Evolutionary conservation across 208 protist genomes (phyloP), one percentile per base, ranked within the genome.

Genomic region (Trypanosomatidae sp.): DNA sequence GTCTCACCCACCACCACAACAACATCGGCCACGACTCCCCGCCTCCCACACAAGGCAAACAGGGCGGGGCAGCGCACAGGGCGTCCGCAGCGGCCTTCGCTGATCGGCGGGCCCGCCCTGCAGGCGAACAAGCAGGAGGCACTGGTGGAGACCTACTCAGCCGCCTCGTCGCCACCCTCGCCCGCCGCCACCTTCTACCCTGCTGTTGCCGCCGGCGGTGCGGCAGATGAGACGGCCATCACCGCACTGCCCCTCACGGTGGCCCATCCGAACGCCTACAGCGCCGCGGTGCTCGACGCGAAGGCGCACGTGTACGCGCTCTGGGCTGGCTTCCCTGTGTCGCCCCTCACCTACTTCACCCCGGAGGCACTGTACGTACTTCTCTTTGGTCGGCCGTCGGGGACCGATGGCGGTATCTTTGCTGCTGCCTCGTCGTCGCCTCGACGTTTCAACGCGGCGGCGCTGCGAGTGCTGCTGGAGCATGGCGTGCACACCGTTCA

Each of bases 321-420:
- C 41, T 88, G 91, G 76, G 56, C 73, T 43, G 62, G 85, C 28
- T 83, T 95, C 8, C 68, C 76, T 3, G 86, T 92, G 62, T 47
- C 65, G 17, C 78, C 83, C 13, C 58, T 78, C 17, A 91, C 83
- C 3, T 91, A 90, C 82, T 56, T 85, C 25, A 92, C 80, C 4
- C 71, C 88, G 0, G 84, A 91, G 65, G 89, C 87, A 22, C 83
- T 95, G 15, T 69, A 83, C 71, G 30, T 67, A 1, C 59, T 93
- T 1, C 67, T 95, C 1, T 93, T 95, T 75, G 74, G 59, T 17
- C 0, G 3, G 10, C n/a, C 39, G 53, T 36, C 39, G 8, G 46
- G 1, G 66, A 17, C 30, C 22, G 72, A 46, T 13, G 55, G 8
- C n/a, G 44, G 59, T 3, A 17, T 47, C 52, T 10, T 22, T 33